Evolutionary conservation across 352 stramenopile genomes (phyloP).

Genomic region (Phytophthora fragariae): DNA sequence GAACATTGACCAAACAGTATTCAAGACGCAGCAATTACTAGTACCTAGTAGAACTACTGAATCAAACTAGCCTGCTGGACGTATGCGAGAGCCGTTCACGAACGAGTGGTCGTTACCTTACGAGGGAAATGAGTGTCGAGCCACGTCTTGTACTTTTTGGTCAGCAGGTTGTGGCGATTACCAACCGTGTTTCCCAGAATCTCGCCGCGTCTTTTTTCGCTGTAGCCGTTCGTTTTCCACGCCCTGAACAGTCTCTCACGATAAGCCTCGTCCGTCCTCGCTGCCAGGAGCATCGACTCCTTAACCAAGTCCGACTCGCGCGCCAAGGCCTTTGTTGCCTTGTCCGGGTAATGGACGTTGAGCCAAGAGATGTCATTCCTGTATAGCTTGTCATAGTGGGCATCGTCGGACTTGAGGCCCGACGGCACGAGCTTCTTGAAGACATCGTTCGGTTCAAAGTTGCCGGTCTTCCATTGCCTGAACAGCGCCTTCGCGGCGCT

Average conservation of each 20-base stretch:
- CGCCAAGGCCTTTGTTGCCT: background rate
- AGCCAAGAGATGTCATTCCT: background rate
- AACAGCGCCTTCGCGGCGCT: conserved; percentile 1
- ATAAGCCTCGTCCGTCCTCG: background rate
- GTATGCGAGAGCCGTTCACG: background rate
- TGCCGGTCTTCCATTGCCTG: background rate
- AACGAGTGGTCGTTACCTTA: background rate
- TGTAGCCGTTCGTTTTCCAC: background rate
- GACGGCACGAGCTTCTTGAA: background rate
- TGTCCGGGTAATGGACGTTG: background rate
- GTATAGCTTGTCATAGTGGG: background rate
- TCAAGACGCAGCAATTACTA: too few species aligned
- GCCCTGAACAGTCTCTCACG: conserved; percentile 2
- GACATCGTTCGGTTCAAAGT: background rate
- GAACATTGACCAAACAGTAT: too few species aligned
- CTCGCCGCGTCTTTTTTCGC: background rate
- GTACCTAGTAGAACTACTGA: background rate
- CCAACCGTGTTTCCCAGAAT: background rate
- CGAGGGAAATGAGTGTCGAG: background rate
- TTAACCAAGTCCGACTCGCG: background rate
- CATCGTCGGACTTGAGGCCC: background rate
- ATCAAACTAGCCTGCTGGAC: background rate
- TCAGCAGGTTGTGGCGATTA: background rate
- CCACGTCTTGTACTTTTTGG: conserved; percentile 8
- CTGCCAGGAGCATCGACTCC: background rate